These are phyloP conservation scores for Solanum chacoense DNA, from an alignment of 305 asterid species.

Conservation along the genomic window DNA sequence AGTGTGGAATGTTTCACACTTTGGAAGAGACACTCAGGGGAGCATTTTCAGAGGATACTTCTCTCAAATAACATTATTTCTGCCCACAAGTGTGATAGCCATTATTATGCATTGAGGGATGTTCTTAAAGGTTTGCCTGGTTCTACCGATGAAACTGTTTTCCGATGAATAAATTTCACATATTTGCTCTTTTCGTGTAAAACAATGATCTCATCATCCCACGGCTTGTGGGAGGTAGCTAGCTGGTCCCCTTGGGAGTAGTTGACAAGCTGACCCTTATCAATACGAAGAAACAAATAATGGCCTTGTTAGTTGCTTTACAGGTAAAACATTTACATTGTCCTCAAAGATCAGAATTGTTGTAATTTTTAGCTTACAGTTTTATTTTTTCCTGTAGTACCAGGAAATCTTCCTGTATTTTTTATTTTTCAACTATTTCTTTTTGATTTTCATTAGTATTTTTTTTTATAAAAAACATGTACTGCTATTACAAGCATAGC, in stretches of 20 bases:
- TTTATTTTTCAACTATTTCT: not conserved
- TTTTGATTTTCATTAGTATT: not conserved
- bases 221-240: not conserved
- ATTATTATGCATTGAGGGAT: constrained; percentile 73
- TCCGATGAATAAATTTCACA: constrained; percentile 4
- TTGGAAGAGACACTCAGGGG: constrained; percentile 65
- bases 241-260: not conserved
- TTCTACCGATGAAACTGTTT: constrained; percentile 21
- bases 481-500: not conserved
- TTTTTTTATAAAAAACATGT: not conserved
- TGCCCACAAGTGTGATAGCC: constrained; percentile 79
- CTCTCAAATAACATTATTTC: constrained; percentile 75
- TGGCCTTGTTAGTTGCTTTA: not conserved
- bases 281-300: not conserved
- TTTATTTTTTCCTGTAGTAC: not conserved
- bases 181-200: not conserved
- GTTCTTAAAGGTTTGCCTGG: constrained; percentile 76
- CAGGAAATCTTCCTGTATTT: not conserved
- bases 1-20: constrained; percentile 43
- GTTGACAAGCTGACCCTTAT: not conserved
- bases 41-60: constrained; percentile 53
- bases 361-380: not conserved
- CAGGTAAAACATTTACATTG: not conserved
- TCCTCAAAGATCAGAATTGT: not conserved
- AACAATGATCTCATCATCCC: not conserved